Base-by-base conservation (phyloP, 78 protist genomes). In the Dictyostelium firmibasis region DNA sequence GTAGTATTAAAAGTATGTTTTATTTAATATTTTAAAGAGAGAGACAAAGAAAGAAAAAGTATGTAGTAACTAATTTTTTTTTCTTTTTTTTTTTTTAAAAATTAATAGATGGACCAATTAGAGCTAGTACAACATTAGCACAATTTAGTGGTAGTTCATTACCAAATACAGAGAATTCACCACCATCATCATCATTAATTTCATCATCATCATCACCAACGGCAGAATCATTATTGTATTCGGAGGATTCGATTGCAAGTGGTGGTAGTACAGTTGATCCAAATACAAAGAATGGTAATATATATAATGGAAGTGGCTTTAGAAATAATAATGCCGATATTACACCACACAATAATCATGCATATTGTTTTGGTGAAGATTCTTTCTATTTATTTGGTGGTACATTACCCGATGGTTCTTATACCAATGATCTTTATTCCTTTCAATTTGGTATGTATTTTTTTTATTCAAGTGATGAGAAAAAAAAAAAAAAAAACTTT, bases 181-280 rank as follows among this genome's bases (percentile, higher is more conserved):
- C 93, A 43, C 93, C 93, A 78, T 74, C 94, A 25, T 88, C 94
- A 29, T 88, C 94, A 43, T 20, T 88, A 25, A 79, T 75, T 23
- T 88, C 94, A 64, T 81, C 94, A 44, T 88, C 94, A 62, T 88
- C 94, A 27, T 88, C 94, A 81, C 94, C 94, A 78, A 88, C 86
- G 35, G 47, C 84, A 33, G 93, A 87, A 16, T 87, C 93, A 77
- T 70, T 87, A 8, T 35, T 87, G n/a, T 87, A 87, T 62, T 33
- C 84, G 27, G 44, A 33, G n/a, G 82, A 76, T 76, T 38, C 82
- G 38, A 25, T 62, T 9, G 29, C 72, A 62, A 62, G 72, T 62
- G 82, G 76, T 20, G 84, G 57, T 53, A 33, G 33, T 14, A 25
- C 27, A 36, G 70, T 47, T 18, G 93, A 87, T 78, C 83, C 93